phyloP scores from a whole-genome alignment of 1,139 yeast species.

The Debaryomycetaceae sp. region DNA sequence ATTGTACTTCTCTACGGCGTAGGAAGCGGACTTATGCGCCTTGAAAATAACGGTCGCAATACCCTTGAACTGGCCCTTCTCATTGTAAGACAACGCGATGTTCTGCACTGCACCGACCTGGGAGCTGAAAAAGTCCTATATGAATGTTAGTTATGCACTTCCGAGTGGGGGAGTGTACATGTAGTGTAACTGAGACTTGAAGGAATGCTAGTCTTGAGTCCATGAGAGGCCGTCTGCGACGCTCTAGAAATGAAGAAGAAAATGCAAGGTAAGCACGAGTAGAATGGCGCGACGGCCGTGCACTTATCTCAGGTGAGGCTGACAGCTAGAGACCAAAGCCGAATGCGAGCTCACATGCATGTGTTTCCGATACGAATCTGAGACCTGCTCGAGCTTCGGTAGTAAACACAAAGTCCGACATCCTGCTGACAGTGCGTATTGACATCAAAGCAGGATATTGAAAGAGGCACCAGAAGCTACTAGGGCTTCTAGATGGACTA shows the following conservation, averaged over 20 bases:
- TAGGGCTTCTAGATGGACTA: not conserved
- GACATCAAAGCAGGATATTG: not conserved
- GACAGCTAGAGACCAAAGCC: not conserved
- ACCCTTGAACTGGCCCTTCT: constrained; percentile 88
- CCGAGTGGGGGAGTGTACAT: not conserved
- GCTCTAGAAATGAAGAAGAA: not conserved
- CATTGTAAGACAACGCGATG: constrained; percentile 75
- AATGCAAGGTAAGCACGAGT: not conserved
- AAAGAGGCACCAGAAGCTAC: not conserved
- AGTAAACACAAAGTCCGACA: not conserved
- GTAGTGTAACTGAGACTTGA: not conserved
- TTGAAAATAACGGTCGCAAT: constrained; percentile 82
- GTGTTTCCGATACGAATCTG: not conserved
- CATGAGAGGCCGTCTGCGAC: not conserved
- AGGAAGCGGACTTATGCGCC: constrained; percentile 58
- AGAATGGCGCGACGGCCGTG: too few relatives aligned
- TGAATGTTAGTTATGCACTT: constrained; percentile 3
- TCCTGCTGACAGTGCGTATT: not conserved
- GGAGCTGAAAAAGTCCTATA: constrained; percentile 82
- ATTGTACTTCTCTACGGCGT: constrained; percentile 80
- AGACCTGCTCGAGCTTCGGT: not conserved
- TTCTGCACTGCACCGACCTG: constrained; percentile 83
- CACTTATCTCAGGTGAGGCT: too few relatives aligned
- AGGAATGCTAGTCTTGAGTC: not conserved
- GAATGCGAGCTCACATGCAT: not conserved